These are phyloP conservation scores for Rhizopus delemar DNA, from an alignment of 371 early-diverging fungal species.

Conservation along the genomic window DNA sequence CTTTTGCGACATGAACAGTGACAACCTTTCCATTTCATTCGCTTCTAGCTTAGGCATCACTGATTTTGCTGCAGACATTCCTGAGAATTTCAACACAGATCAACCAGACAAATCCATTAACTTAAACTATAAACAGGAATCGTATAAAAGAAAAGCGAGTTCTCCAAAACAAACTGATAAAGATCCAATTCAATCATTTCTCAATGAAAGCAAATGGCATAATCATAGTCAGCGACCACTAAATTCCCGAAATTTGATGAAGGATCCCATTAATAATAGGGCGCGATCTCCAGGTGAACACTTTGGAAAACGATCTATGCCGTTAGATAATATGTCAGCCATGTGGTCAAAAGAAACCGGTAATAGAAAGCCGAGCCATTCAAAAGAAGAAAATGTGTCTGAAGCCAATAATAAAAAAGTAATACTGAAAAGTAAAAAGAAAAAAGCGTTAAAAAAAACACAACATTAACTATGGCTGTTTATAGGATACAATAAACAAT, in stretches of 20 bases:
- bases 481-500: conserved; percentile 1
- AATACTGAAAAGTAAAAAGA: background rate
- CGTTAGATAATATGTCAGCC: conserved; percentile 21
- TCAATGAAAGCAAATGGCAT: conserved; percentile 3
- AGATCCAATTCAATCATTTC: conserved; percentile 27
- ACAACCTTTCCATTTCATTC: conserved; percentile 21
- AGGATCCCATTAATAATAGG: no score
- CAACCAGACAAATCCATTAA: conserved; percentile 27
- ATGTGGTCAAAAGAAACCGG: conserved; percentile 13
- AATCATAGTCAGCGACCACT: background rate
- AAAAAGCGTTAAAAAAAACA: background rate
- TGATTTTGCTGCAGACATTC: conserved; percentile 5
- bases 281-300: conserved; percentile 32
- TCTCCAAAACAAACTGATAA: background rate
- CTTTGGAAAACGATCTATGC: conserved; percentile 39
- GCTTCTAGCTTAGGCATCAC: conserved; percentile 21
- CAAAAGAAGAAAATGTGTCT: background rate
- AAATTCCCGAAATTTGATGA: no score
- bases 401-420: background rate
- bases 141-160: background rate
- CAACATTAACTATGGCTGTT: background rate
- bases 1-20: conserved; percentile 1
- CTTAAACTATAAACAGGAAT: conserved; percentile 12
- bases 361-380: background rate
- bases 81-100: conserved; percentile 4